Base-by-base conservation (phyloP, 768 basidiomycete species). In the Suillus americanus region DNA sequence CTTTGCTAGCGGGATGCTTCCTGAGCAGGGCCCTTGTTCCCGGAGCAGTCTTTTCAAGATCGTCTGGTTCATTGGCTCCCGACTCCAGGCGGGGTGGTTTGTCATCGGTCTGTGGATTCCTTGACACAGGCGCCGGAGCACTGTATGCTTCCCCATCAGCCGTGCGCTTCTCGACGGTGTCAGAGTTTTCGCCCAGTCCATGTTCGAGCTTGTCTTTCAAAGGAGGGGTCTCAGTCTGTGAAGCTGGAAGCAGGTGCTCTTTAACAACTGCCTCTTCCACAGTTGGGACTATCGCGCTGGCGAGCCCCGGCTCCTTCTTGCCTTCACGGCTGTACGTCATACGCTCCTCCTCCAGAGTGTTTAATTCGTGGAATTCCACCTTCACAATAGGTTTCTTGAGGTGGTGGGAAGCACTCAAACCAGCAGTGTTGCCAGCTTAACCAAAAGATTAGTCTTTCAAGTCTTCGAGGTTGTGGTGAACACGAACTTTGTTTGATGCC, bases 191-290 rank as follows among this genome's bases (percentile, higher is more conserved):
- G 45, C 62, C 70, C 33, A 77, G 67, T 16, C 70, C 69, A 45
- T 25, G 38, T 33, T 50, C 25, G n/a, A 71, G 62, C n/a, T 73
- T 74, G 50, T 80, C 76, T 33, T 69, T 64, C 18, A 78, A 70
- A 3, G 76, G 67, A 6, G 69, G 59, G 38, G 62, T 73, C 14
- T 71, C 67, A 2, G 66, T 67, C 60, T 81, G 74, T 18, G 79
- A 73, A 37, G 70, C 65, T 5, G 77, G 74, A 5, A 82, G 81
- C 18, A 78, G 75, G 35, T 76, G 72, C 68, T 92, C 90, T 14
- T 76, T 72, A 33, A 89, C 76, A 2, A 79, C 80, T 72, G 87
- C 86, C 73, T 91, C 89, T 72, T 92, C 92, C 14, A 91, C 71
- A 0, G 86, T 90, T 2, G 91, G 90, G 1, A 91, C 85, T 8